phyloP scores from a whole-genome alignment of 2,329 filamentous ascomycete genomes.

The Cytospora chrysosperma region DNA sequence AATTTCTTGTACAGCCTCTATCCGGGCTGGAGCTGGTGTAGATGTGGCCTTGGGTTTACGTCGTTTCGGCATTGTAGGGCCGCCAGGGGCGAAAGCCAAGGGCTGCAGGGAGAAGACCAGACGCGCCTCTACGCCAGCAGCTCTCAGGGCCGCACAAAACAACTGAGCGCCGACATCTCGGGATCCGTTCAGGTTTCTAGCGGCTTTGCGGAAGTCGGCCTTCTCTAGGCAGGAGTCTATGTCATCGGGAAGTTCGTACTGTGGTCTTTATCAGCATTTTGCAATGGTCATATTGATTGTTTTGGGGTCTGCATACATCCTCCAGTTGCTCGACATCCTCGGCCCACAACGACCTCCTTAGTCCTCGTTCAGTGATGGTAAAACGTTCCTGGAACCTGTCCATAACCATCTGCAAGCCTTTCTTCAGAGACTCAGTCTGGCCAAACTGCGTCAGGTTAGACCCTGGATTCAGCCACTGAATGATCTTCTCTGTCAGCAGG shows the following conservation, averaged over 20 bases:
- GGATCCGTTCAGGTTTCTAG: constrained; percentile 71
- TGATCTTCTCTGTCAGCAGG: constrained; percentile 64
- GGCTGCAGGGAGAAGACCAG: constrained; percentile 89
- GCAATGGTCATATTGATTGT: not conserved
- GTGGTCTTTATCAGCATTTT: constrained; percentile 27
- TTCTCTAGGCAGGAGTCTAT: constrained; percentile 68
- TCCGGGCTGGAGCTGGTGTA: constrained; percentile 26
- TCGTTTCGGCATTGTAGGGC: constrained; percentile 47
- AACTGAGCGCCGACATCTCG: constrained; percentile 87
- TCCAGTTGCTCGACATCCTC: constrained; percentile 62
- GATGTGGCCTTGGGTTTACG: constrained; percentile 33
- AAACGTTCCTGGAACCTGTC: constrained; percentile 70
- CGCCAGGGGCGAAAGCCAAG: constrained; percentile 63
- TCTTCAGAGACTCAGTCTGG: constrained; percentile 72
- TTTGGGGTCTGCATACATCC: constrained; percentile 44
- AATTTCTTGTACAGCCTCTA: constrained; percentile 18
- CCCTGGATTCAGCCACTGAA: constrained; percentile 68
- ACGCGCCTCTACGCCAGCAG: constrained; percentile 76
- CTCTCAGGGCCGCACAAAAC: constrained; percentile 82
- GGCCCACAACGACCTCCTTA: constrained; percentile 73
- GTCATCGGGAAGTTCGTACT: constrained; percentile 60
- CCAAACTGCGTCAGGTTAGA: constrained; percentile 70
- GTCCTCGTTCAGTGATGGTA: constrained; percentile 66
- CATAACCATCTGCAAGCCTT: constrained; percentile 70
- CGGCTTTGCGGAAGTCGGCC: constrained; percentile 70